Base-by-base conservation (phyloP, 2,329 filamentous ascomycete species). In the Raffaelea ambrosiae region DNA sequence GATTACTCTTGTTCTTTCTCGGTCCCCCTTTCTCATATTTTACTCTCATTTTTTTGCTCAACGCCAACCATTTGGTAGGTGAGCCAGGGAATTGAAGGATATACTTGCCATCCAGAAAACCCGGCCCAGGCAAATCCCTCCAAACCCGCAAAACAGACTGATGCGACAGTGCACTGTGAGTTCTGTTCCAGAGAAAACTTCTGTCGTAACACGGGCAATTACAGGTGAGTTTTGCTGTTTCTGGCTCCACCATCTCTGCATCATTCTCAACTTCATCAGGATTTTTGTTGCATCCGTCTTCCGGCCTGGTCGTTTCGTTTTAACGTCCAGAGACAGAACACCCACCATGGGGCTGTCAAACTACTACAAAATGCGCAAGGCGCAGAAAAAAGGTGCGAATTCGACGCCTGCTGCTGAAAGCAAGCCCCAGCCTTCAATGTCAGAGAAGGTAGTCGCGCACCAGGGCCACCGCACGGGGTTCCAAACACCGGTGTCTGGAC, bases 401-500 rank as follows among this genome's bases (percentile, higher is more conserved):
- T 5, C 8, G 7, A 19, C 13, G 14, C 7, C 18, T 13, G 18
- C 26, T 13, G 7, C 26, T 7, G 26, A 29, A 29, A 20, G 39
- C n/a, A 20, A 14, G 5, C 10, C 3, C n/a, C 2, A 3, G 26
- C 7, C 26, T 29, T 19, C 55, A 53, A 22, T 57, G 38, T 64
- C 65, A 3, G 71, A 73, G 48, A 72, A 71, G 52, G 54, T 53
- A 2, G 54, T 61, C 3, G 57, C 62, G 2, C 54, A 51, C 5
- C 53, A 52, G 7, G 38, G 19, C 10, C 38, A 38, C 35, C 10
- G 22, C 36, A 31, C 16, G 20, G 7, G 31, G 19, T 20, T 26
- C 19, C 7, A 14, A n/a, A 47, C 14, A 51, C 54, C 20, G 58
- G 56, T 46, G 29, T 40, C 43, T 11, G 42, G 70, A 47, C 71